Evolutionary conservation across 345 rosid genomes (phyloP).

Genomic region (Bretschneidera sinensis): DNA sequence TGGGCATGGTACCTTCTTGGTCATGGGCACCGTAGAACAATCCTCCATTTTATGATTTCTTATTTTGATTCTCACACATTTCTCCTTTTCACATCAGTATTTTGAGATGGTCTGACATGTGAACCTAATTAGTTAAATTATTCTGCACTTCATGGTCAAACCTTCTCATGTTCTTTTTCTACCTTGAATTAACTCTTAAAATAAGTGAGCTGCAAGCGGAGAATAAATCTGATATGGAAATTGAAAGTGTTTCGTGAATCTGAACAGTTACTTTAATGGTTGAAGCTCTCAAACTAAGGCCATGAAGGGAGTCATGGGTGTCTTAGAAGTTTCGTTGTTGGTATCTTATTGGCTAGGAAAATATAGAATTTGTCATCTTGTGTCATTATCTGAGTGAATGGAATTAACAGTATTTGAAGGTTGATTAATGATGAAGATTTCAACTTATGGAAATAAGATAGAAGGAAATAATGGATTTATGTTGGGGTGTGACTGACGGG

Average conservation of each 20-base stretch:
- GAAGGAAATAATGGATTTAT: background rate
- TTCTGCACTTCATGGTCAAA: background rate
- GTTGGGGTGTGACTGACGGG: background rate
- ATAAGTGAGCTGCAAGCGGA: background rate
- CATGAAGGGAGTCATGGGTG: background rate
- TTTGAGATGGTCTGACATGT: background rate
- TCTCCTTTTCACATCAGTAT: background rate
- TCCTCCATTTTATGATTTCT: too few relatives aligned
- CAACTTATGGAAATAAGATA: background rate
- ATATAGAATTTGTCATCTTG: too few relatives aligned
- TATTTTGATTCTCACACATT: background rate
- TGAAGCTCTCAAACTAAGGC: background rate
- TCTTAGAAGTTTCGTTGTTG: too few relatives aligned
- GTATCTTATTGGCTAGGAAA: too few relatives aligned
- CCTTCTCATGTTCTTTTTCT: background rate
- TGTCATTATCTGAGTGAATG: background rate
- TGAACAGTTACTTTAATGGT: background rate
- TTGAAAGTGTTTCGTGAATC: background rate
- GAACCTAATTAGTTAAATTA: background rate
- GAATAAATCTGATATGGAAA: background rate
- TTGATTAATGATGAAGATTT: background rate
- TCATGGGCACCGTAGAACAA: too few relatives aligned
- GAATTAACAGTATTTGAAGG: background rate
- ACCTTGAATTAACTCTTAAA: background rate
- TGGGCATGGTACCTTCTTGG: too few relatives aligned